A percentile compares a stretch with the other conserved stretches of the same genome.
phyloP scores from a whole-genome alignment of 345 rosid genomes.

The Aegle marmelos region DNA sequence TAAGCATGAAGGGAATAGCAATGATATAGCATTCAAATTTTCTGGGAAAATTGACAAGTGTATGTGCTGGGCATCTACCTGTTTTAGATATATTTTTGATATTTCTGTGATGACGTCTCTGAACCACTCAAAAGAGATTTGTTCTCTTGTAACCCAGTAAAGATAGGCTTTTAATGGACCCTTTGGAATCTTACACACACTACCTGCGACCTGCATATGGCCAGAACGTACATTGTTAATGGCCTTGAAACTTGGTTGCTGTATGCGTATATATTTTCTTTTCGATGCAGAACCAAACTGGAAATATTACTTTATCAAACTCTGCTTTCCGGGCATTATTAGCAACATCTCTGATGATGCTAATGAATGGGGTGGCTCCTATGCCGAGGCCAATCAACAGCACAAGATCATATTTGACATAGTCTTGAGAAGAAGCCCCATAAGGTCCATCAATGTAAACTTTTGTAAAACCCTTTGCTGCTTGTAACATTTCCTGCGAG shows the following conservation, averaged over 20 bases:
- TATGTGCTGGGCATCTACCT: conserved; percentile 22
- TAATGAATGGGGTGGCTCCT: conserved; percentile 58
- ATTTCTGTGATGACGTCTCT: conserved; percentile 35
- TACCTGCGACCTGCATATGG: conserved; percentile 21
- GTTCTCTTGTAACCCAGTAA: conserved; percentile 67
- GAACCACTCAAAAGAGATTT: conserved; percentile 59
- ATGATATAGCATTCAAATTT: background rate
- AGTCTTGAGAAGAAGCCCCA: conserved; percentile 56
- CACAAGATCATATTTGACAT: conserved; percentile 47
- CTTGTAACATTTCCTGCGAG: conserved; percentile 29
- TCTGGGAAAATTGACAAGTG: background rate
- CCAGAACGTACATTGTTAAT: background rate
- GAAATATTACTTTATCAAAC: conserved; percentile 3
- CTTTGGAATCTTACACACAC: conserved; percentile 15
- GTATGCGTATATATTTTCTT: background rate
- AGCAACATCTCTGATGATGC: conserved; percentile 50
- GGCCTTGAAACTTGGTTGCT: background rate
- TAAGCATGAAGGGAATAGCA: background rate
- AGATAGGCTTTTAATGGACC: conserved; percentile 50
- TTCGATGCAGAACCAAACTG: background rate
- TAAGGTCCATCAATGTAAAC: conserved; percentile 56
- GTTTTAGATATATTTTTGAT: conserved; percentile 27
- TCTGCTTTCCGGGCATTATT: conserved; percentile 6
- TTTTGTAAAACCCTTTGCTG: conserved; percentile 33
- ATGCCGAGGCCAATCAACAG: conserved; percentile 59